Percentiles rank a stretch among this genome's conserved stretches.
These are phyloP conservation scores for Punica granatum DNA, from an alignment of 345 rosid species.

Conservation along the genomic window DNA sequence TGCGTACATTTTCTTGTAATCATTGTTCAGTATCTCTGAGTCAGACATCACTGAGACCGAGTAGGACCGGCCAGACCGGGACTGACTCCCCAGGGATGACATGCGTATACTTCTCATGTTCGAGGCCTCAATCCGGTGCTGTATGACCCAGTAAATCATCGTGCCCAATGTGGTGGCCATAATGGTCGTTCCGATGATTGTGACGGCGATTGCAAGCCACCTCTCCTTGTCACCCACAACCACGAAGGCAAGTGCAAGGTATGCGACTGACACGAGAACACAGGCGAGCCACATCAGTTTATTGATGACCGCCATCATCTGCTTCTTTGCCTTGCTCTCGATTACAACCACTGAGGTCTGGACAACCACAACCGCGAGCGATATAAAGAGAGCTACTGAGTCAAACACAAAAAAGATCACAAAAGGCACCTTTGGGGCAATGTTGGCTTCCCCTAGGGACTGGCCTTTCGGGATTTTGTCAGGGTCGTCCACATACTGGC, in stretches of 20 bases:
- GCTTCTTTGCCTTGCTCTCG: constrained; percentile 90
- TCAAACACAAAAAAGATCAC: constrained; percentile 78
- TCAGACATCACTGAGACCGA: constrained; percentile 54
- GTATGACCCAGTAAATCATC: constrained; percentile 87
- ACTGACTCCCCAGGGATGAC: constrained; percentile 52
- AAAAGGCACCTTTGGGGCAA: constrained; percentile 58
- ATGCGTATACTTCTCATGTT: constrained; percentile 55
- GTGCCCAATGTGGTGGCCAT: constrained; percentile 92
- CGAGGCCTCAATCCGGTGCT: constrained; percentile 71
- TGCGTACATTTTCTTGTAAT: constrained; percentile 75
- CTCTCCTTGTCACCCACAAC: constrained; percentile 69
- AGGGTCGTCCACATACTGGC: constrained; percentile 63
- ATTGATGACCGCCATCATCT: constrained; percentile 88
- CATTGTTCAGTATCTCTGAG: constrained; percentile 49
- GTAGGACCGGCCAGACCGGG: constrained; percentile 58
- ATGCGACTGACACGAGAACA: constrained; percentile 69
- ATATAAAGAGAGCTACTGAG: constrained; percentile 81
- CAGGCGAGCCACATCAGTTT: constrained; percentile 97
- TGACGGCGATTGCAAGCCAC: constrained; percentile 77
- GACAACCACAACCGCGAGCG: constrained; percentile 87
- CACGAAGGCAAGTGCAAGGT: constrained; percentile 64
- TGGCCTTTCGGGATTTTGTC: constrained; percentile 27
- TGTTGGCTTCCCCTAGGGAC: constrained; percentile 73
- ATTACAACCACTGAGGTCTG: constrained; percentile 94
- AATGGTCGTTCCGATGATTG: constrained; percentile 66